phyloP scores from a whole-genome alignment of 345 rosid species.

The Salix viminalis region DNA sequence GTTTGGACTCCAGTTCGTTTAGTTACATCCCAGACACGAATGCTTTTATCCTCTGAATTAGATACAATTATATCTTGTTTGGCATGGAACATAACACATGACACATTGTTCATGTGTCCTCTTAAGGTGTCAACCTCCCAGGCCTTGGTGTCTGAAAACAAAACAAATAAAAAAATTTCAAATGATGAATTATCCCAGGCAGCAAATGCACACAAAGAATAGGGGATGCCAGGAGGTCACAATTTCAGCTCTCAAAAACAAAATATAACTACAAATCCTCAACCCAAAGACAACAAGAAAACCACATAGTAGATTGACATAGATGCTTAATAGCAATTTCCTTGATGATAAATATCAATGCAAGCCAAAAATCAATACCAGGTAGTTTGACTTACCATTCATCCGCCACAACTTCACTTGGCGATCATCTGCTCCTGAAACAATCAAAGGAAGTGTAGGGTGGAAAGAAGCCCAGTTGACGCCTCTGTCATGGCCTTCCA shows the following conservation, averaged over 20 bases:
- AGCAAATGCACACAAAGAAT: not conserved
- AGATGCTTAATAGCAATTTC: not conserved
- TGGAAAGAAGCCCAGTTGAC: constrained; percentile 99
- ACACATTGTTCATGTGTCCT: constrained; percentile 94
- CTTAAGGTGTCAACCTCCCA: constrained; percentile 99
- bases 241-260: not conserved
- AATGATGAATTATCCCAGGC: not conserved
- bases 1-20: constrained; percentile 88
- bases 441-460: constrained; percentile 88
- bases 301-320: not conserved
- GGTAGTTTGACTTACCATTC: constrained; percentile 53
- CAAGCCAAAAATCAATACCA: not conserved
- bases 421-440: constrained; percentile 98
- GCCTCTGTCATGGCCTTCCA: constrained; percentile 98
- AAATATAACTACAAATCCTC: not conserved
- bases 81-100: constrained; percentile 93
- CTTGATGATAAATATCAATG: not conserved
- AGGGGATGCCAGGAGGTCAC: not conserved
- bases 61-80: constrained; percentile 96
- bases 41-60: constrained; percentile 93
- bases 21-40: constrained; percentile 96
- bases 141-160: constrained; percentile 85
- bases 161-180: not conserved
- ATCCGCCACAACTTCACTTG: constrained; percentile 98
- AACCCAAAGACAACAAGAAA: not conserved